A percentile compares a stretch with the other conserved stretches of the same genome.
Evolutionary conservation across 352 stramenopile species (phyloP).

Genomic region (Lagenidium giganteum): DNA sequence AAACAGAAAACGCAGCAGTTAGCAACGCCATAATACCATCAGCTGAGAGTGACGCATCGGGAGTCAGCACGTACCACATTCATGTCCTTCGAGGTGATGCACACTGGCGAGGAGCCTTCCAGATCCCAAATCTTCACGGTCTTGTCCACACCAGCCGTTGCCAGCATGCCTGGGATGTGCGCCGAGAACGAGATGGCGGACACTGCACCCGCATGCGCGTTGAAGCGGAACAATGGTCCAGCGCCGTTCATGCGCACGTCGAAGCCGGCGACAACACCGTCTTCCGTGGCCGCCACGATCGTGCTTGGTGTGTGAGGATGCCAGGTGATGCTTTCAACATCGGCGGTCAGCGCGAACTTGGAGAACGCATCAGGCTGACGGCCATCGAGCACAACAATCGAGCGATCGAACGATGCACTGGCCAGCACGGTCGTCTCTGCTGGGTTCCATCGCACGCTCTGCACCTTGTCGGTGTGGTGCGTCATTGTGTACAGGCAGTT

Average conservation of each 20-base stretch:
- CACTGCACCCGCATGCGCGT: conserved; percentile 87
- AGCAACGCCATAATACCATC: not conserved
- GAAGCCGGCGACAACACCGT: conserved; percentile 92
- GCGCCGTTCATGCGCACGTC: conserved; percentile 95
- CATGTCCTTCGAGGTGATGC: conserved; percentile 90
- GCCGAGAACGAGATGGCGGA: conserved; percentile 83
- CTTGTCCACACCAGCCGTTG: conserved; percentile 96
- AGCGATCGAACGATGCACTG: conserved; percentile 94
- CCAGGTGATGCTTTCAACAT: conserved; percentile 93
- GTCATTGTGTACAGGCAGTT: conserved; percentile 94
- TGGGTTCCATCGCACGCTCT: conserved; percentile 96
- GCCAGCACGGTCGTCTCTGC: conserved; percentile 95
- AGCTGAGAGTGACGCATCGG: no score
- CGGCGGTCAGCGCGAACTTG: conserved; percentile 73
- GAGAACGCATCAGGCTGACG: conserved; percentile 78
- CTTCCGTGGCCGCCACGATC: conserved; percentile 92
- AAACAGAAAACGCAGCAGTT: conserved; percentile 6
- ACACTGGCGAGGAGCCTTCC: conserved; percentile 58
- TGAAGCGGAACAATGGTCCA: conserved; percentile 88
- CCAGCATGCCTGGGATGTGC: conserved; percentile 90
- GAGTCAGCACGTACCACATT: conserved; percentile 71
- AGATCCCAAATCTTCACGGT: conserved; percentile 98
- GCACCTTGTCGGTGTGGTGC: conserved; percentile 99
- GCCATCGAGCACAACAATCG: conserved; percentile 92
- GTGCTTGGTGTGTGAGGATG: conserved; percentile 90